Evolutionary conservation across 192 early-diverging fungal genomes (phyloP).

Genomic region (Umbelopsis sp.): DNA sequence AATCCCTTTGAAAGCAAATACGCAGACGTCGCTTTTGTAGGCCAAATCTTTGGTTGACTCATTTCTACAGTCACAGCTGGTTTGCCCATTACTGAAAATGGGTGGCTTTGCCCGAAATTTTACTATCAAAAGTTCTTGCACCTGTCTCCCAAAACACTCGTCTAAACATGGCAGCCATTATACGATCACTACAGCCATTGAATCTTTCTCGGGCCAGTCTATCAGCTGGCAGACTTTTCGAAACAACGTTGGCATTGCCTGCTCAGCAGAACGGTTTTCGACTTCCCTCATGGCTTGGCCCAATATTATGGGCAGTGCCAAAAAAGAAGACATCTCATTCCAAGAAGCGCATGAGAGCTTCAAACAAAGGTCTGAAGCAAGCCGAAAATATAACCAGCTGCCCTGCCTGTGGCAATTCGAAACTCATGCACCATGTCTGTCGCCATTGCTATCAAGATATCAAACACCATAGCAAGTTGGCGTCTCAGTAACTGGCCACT

Average conservation of each 20-base stretch:
- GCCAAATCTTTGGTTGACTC: too few species aligned
- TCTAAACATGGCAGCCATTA: not conserved
- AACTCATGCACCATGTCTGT: conserved; percentile 81
- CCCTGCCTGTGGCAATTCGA: conserved; percentile 74
- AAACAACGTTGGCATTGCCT: not conserved
- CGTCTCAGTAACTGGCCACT: not conserved
- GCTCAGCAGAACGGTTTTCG: conserved; percentile 24
- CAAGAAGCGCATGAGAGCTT: conserved; percentile 85
- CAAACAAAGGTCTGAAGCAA: conserved; percentile 76
- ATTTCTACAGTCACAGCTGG: too few species aligned
- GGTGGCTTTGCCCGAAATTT: conserved; percentile 18
- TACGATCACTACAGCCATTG: not conserved
- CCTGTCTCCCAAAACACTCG: not conserved
- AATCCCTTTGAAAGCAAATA: too few species aligned
- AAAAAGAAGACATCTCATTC: conserved; percentile 93
- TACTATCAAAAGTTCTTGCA: not conserved
- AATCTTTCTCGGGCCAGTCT: not conserved
- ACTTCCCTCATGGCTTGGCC: conserved; percentile 53
- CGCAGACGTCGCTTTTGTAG: too few species aligned
- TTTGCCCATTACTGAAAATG: not conserved
- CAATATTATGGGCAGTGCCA: conserved; percentile 82
- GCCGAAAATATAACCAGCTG: conserved; percentile 73
- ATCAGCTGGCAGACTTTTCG: not conserved
- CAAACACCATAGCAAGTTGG: conserved; percentile 36
- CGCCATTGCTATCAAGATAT: conserved; percentile 71